Base-by-base conservation (phyloP, 306 rosid genomes). In the Aeschynomene evenia region DNA sequence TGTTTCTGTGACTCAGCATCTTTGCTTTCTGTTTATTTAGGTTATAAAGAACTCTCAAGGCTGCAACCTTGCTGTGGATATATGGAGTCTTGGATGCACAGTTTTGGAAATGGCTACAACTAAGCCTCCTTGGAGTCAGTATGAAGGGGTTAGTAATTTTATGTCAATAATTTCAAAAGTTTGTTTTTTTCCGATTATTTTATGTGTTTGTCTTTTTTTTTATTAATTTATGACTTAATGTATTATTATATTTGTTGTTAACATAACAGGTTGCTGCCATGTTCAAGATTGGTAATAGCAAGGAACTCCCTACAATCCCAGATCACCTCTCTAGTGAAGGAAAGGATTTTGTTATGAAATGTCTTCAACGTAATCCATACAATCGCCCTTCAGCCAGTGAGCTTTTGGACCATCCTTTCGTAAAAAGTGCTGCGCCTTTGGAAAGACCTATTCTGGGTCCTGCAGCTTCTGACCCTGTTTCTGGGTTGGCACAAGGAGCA, bases 91-190 rank as follows among this genome's bases (percentile, higher is more conserved):
- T 71, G 98, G 98, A 61, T 92, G 98, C 86, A 92, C 98, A 14
- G 98, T 92, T 76, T 86, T 92, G 85, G 98, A 92, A 78, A 92
- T 92, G 98, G 96, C 96, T 62, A 92, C 98, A n/a, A 89, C 96
- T 53, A 92, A 89, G 70, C 98, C 98, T 73, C 98, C 98, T 53
- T 92, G 98, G 98, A 89, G 92, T 82, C 98, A 92, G 77, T 92
- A 84, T 70, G 98, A 92, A 87, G 98, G 98, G 89, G 98, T 91
- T 45, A 79, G 86, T 82, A 52, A 29, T 59, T 63, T 58, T 43
- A 67, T 77, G 65, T 58, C 60, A 26, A 58, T 28, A 51, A 42
- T 18, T 68, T 52, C 9, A 26, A 74, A 29, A n/a, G 50, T 67
- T 22, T 57, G 24, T 48, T 60, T 28, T 6, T 28, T 6, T 7